phyloP scores from a whole-genome alignment of 2,329 filamentous ascomycete genomes.

The Graphiopsis chlorocephala region DNA sequence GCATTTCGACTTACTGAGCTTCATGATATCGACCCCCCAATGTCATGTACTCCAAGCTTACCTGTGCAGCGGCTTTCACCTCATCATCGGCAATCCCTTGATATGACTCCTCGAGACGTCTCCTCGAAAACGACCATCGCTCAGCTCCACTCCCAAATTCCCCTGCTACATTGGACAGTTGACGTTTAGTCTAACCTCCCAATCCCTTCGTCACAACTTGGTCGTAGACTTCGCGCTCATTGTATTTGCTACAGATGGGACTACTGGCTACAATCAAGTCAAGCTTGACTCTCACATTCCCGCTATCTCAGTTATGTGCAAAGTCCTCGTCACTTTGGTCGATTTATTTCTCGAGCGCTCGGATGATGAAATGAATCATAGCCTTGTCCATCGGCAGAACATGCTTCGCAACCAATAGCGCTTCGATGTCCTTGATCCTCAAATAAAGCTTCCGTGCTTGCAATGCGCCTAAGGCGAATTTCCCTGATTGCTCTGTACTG shows the following conservation, averaged over 20 bases:
- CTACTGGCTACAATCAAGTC: background rate
- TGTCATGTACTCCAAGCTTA: background rate
- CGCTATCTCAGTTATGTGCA: background rate
- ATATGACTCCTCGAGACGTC: background rate
- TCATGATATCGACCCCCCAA: background rate
- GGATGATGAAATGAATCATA: background rate
- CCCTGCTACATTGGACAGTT: background rate
- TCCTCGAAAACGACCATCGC: constrained; percentile 5
- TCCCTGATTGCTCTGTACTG: too few relatives aligned
- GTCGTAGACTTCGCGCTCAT: background rate
- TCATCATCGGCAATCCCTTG: background rate
- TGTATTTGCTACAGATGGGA: background rate
- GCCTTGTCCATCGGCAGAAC: background rate
- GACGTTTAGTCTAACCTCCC: background rate
- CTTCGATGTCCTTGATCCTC: background rate
- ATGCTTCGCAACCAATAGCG: background rate
- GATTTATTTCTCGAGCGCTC: background rate
- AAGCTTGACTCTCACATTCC: background rate
- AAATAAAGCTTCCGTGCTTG: background rate
- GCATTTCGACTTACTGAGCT: too few relatives aligned
- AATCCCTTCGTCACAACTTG: background rate
- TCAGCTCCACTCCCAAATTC: constrained; percentile 1
- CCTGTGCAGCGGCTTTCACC: background rate
- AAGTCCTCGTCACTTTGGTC: background rate
- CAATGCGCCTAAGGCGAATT: background rate